Percentiles rank a stretch among this genome's conserved stretches.
Evolutionary conservation across 2,329 filamentous ascomycete species (phyloP).

Genomic region (Simplicillium aogashimaense): DNA sequence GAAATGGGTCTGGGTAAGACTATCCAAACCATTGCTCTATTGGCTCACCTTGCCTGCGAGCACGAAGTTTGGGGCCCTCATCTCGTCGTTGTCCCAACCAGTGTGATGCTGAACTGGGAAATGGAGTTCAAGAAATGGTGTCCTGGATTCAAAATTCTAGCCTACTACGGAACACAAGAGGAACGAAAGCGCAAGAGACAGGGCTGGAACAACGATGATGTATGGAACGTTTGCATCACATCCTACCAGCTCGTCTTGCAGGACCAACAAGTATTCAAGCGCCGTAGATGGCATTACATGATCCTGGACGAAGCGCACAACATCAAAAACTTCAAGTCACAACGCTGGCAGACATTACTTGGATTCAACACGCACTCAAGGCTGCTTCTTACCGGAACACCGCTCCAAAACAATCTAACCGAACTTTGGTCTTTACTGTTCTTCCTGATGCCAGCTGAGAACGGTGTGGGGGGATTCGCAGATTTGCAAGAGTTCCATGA

Average conservation of each 20-base stretch:
- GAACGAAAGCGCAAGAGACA: conserved; percentile 84
- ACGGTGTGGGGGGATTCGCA: conserved; percentile 80
- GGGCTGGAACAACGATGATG: conserved; percentile 86
- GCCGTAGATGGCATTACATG: conserved; percentile 93
- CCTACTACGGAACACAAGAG: conserved; percentile 90
- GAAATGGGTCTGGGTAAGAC: conserved; percentile 99
- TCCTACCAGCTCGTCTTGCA: conserved; percentile 95
- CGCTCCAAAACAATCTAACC: conserved; percentile 91
- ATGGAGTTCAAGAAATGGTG: conserved; percentile 99
- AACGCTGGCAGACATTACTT: conserved; percentile 90
- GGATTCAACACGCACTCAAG: conserved; percentile 87
- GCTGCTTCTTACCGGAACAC: conserved; percentile 84
- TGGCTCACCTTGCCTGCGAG: conserved; percentile 84
- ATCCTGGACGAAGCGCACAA: conserved; percentile 98
- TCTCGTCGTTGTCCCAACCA: conserved; percentile 91
- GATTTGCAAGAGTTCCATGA: conserved; percentile 93
- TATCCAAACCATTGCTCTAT: conserved; percentile 89
- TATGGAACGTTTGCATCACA: conserved; percentile 96
- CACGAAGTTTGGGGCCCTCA: conserved; percentile 94
- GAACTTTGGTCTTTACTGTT: conserved; percentile 96
- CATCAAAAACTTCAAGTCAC: conserved; percentile 98
- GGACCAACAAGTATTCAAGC: conserved; percentile 88
- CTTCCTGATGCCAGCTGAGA: conserved; percentile 88
- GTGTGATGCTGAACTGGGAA: conserved; percentile 99
- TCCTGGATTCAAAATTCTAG: conserved; percentile 94